Conservation (phyloP, 345 rosid genomes). For the Ceriops decandra region DNA sequence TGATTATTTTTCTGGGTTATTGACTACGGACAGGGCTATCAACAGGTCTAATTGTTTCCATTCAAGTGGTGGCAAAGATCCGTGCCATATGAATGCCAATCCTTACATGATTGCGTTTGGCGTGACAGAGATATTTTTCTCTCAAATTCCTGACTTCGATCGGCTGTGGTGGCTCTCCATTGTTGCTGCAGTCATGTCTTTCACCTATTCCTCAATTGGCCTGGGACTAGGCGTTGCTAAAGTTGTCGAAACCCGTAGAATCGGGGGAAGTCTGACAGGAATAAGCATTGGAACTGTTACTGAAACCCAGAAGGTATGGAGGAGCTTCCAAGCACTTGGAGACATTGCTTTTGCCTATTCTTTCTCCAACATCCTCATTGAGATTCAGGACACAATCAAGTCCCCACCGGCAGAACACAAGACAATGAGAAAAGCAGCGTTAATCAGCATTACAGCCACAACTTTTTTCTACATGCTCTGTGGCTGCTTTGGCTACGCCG, state of each 20-base stretch:
- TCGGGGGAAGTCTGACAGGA: constrained; percentile 68
- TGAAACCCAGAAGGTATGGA: constrained; percentile 58
- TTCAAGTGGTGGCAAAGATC: constrained; percentile 27
- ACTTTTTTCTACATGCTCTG: constrained; percentile 84
- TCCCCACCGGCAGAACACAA: constrained; percentile 61
- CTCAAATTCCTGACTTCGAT: constrained; percentile 73
- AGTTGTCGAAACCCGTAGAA: constrained; percentile 51
- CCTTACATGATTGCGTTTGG: constrained; percentile 64
- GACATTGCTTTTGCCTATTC: constrained; percentile 87
- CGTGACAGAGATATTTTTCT: constrained; percentile 42
- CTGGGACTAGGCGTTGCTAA: constrained; percentile 67
- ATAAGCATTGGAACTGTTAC: constrained; percentile 47
- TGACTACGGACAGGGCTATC: constrained; percentile 46
- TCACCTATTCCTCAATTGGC: constrained; percentile 78
- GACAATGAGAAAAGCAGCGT: constrained; percentile 69
- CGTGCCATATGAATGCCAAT: constrained; percentile 44
- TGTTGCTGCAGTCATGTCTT: constrained; percentile 86
- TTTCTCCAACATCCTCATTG: constrained; percentile 64
- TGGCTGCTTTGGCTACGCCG: constrained; percentile 74
- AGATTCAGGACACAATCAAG: constrained; percentile 57
- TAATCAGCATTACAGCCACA: constrained; percentile 56
- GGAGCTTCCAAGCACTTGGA: constrained; percentile 77
- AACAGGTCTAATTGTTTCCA: constrained; percentile 49
- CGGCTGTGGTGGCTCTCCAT: constrained; percentile 83
- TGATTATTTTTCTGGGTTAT: background rate